Evolutionary conservation across 2,329 filamentous ascomycete genomes (phyloP).

Genomic region (Plectosphaerella cucumerina): DNA sequence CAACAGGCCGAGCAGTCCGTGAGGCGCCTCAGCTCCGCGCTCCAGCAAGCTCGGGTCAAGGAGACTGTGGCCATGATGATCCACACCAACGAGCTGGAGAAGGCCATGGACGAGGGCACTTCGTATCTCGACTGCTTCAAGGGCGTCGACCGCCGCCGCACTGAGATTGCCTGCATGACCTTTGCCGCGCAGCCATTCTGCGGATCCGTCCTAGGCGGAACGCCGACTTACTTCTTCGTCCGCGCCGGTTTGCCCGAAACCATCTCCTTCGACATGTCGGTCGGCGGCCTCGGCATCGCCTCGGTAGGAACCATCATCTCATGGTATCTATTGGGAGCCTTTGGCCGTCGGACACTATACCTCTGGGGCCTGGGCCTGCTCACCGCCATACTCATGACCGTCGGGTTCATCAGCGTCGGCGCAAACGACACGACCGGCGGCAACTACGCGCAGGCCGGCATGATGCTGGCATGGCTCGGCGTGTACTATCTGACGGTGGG

Average conservation of each 20-base stretch:
- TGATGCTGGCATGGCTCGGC: conserved; percentile 1
- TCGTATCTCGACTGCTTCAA: conserved; percentile 40
- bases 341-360: conserved; percentile 39
- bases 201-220: conserved; percentile 19
- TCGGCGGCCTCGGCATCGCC: conserved; percentile 29
- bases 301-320: conserved; percentile 35
- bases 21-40: neutral
- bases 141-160: conserved; percentile 33
- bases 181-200: conserved; percentile 28
- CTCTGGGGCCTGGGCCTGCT: conserved; percentile 31
- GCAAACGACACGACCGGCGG: neutral
- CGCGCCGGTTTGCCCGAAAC: conserved; percentile 22
- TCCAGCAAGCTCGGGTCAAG: neutral
- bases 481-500: conserved; percentile 32
- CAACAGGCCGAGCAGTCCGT: conserved; percentile 2
- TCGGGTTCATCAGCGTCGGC: conserved; percentile 25
- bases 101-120: conserved; percentile 25
- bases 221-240: conserved; percentile 28
- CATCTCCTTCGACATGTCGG: conserved; percentile 20
- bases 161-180: conserved; percentile 28
- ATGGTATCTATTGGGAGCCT: conserved; percentile 35
- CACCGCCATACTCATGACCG: conserved; percentile 31
- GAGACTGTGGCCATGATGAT: conserved; percentile 14
- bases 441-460: neutral
- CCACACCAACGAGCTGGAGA: conserved; percentile 14